These are phyloP conservation scores for Castanospermum australe DNA, from an alignment of 306 rosid genomes.

Conservation along the genomic window DNA sequence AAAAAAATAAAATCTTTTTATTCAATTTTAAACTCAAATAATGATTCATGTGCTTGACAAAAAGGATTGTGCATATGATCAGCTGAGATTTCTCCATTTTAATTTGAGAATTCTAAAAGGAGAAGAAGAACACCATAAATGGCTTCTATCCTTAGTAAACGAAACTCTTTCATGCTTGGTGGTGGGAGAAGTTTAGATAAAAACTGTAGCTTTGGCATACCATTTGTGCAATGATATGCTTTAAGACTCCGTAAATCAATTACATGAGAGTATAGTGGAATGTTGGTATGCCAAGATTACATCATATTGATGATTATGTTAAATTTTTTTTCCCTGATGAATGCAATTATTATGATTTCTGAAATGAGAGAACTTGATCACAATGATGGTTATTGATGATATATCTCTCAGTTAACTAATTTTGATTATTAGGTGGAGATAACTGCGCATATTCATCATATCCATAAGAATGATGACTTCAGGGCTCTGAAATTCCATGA, in stretches of 20 bases:
- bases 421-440: slow-evolving; percentile 16
- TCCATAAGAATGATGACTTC: slow-evolving; percentile 35
- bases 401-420: slow-evolving; percentile 1
- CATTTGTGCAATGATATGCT: neutral
- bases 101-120: neutral
- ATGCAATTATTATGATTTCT: slow-evolving; percentile 23
- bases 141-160: too few relatives aligned
- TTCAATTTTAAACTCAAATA: neutral
- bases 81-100: neutral
- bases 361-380: slow-evolving; percentile 7
- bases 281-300: neutral
- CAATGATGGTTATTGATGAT: slow-evolving; percentile 31
- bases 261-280: neutral
- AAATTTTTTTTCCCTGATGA: neutral
- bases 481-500: slow-evolving; percentile 24
- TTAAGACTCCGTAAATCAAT: neutral
- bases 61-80: neutral
- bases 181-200: neutral
- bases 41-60: neutral
- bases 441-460: neutral
- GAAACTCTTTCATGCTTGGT: too few relatives aligned
- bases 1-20: neutral
- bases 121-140: too few relatives aligned
- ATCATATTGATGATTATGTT: neutral
- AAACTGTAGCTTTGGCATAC: neutral